Evolutionary conservation across 495 filamentous ascomycete genomes (phyloP).

Genomic region (Filosporella fistucella): DNA sequence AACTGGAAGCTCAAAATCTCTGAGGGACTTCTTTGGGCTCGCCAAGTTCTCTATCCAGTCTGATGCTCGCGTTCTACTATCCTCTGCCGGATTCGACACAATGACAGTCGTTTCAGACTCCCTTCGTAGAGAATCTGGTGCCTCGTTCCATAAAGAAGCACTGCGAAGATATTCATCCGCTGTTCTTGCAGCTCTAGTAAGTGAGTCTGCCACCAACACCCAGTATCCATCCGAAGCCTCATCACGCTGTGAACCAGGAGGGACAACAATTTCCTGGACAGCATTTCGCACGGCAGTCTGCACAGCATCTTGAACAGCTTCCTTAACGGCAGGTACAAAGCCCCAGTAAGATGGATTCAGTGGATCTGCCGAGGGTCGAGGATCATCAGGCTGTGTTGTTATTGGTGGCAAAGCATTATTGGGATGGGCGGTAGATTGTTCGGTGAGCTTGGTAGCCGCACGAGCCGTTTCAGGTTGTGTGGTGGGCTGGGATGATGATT

Average conservation of each 20-base stretch:
- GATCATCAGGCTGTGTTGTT: too few relatives aligned
- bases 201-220: constrained; percentile 11
- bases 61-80: too few relatives aligned
- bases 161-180: constrained; percentile 15
- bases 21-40: too few relatives aligned
- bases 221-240: constrained; percentile 10
- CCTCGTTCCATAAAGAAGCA: constrained; percentile 6
- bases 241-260: constrained; percentile 9
- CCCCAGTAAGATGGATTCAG: constrained; percentile 21
- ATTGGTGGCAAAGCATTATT: neutral
- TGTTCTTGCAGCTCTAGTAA: constrained; percentile 7
- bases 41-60: too few relatives aligned
- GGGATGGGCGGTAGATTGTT: neutral
- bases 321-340: constrained; percentile 17
- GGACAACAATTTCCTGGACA: constrained; percentile 9
- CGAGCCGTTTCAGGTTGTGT: too few relatives aligned
- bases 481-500: too few relatives aligned
- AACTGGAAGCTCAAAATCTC: too few relatives aligned
- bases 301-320: constrained; percentile 19
- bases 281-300: constrained; percentile 17
- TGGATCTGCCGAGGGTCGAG: constrained; percentile 2
- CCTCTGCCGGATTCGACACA: too few relatives aligned
- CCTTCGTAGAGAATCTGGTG: constrained; percentile 1
- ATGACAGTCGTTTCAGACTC: constrained; percentile 7
- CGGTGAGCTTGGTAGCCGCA: neutral